Percentiles rank a stretch among this genome's conserved stretches.
Evolutionary conservation across 1,139 yeast species (phyloP).

Genomic region (Spathaspora sp.): DNA sequence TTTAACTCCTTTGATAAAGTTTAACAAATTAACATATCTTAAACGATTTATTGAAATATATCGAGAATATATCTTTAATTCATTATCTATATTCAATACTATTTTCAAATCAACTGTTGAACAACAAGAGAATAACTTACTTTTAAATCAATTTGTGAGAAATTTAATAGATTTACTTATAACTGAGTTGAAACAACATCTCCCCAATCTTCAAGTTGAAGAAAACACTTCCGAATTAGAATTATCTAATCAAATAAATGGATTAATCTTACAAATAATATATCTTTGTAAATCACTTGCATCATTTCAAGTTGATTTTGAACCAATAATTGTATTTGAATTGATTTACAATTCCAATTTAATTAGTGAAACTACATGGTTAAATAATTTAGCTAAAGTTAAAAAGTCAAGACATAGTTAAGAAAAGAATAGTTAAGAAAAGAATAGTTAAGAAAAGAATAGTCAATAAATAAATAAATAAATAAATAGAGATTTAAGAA

Average conservation of each 20-base stretch:
- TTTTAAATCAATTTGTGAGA: slow-evolving; percentile 35
- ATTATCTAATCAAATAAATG: slow-evolving; percentile 50
- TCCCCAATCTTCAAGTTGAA: slow-evolving; percentile 22
- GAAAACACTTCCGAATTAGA: slow-evolving; percentile 25
- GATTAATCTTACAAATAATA: slow-evolving; percentile 67
- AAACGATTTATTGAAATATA: slow-evolving; percentile 80
- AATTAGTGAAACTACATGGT: slow-evolving; percentile 37
- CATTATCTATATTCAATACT: slow-evolving; percentile 64
- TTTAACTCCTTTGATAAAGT: slow-evolving; percentile 51
- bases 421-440: too few relatives aligned
- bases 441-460: too few relatives aligned
- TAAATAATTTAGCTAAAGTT: slow-evolving; percentile 34
- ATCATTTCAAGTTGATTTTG: slow-evolving; percentile 69
- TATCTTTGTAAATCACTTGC: slow-evolving; percentile 77
- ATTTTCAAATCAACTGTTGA: slow-evolving; percentile 44
- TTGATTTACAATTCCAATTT: slow-evolving; percentile 26
- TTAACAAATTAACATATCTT: slow-evolving; percentile 61
- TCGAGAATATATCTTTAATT: slow-evolving; percentile 76
- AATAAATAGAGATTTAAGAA: slow-evolving; percentile 1
- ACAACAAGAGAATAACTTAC: slow-evolving; percentile 24
- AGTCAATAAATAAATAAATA: not conserved
- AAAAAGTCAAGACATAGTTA: slow-evolving; percentile 18
- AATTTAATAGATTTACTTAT: slow-evolving; percentile 30
- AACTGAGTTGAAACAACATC: slow-evolving; percentile 24
- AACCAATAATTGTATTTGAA: slow-evolving; percentile 41